Evolutionary conservation across 2,329 filamentous ascomycete genomes (phyloP), one percentile per base, ranked within the genome.

Genomic region (Claviceps fusiformis): DNA sequence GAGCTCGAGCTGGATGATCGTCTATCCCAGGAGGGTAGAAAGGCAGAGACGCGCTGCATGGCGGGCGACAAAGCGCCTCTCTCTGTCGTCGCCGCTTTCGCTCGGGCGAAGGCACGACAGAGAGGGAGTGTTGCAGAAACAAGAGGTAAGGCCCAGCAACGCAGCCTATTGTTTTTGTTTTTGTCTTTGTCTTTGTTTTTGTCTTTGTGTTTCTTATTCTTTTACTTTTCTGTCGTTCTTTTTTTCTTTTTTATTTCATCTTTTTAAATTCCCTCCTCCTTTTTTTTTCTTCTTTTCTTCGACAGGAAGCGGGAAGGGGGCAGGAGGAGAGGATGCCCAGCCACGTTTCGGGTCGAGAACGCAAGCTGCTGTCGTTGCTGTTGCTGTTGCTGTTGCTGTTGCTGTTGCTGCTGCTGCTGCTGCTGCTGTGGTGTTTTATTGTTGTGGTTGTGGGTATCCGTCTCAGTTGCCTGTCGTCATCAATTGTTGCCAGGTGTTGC

Each of bases 1-100:
- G 61, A 57, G 48, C 60, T 62, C 57, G 61, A 57, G 55, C 60
- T 65, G 54, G 68, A 71, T 51, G 66, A 68, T 62, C 71, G 72
- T 64, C 68, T 73, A 58, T 73, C 71, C 71, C 71, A 73, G n/a
- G 71, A 71, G 58, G 71, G 71, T 57, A 73, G 67, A 58, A 73
- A 71, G 56, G 67, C 63, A 58, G 71, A 73, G 58, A 73, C 70
- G 62, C 71, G 70, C 68, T 73, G 71, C 71, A 73, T 73, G 59
- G 59, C 62, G 64, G 63, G 62, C 63, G 62, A 59, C 62, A 57
- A 62, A 61, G 56, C 57, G 65, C 64, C 65, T 67, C 67, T 67
- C 65, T 67, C 64, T 62, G 63, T 61, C 60, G 67, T 66, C 62
- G 62, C 62, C 65, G 62, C 62, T 61, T 63, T 62, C 62, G 63